Evolutionary conservation across 208 protist genomes (phyloP), one percentile per base, ranked within the genome.

Genomic region (Leishmania lainsoni): DNA sequence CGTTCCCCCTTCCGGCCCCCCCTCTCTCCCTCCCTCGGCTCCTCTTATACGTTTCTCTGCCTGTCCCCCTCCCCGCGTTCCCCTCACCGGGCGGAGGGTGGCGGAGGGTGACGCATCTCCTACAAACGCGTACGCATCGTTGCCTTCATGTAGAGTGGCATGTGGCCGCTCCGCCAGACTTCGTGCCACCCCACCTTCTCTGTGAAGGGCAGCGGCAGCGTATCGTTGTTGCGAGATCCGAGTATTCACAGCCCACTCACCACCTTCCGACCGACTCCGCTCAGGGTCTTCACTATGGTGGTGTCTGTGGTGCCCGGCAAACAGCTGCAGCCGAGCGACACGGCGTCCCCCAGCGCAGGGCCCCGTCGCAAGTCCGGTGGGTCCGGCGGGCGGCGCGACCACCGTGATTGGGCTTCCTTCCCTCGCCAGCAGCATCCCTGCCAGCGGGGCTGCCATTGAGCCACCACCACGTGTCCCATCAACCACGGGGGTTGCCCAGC

Each of bases 291-390:
- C 66, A 82, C 76, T 22, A 81, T 89, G 22, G 86, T 84, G 1
- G 89, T 90, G 29, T 90, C 86, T 32, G 48, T 74, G 42, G 86
- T 89, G 26, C 86, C 81, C 4, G 81, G 66, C 9, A 77, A 86
- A 56, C 80, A 87, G 79, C 83, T 87, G 71, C 69, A 58, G 39
- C 68, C n/a, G n/a, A 4, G 54, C 22, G 26, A 8, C 76, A 35
- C 58, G 54, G 51, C 51, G 56, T n/a, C 63, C 17, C 32, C 52
- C 16, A 63, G 9, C 29, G 17, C 42, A 42, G 29, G 71, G 9
- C 35, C 29, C 77, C 49, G 12, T 75, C 20, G 61, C 52, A 22
- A 72, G 63, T 54, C 45, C 61, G 12, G n/a, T 75, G 35, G 81
- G 81, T 3, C 61, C 54, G 17, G 29, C 48, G 10, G 81, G 73